phyloP scores from a whole-genome alignment of 2,329 filamentous ascomycete genomes.

The Macroventuria anomochaeta region DNA sequence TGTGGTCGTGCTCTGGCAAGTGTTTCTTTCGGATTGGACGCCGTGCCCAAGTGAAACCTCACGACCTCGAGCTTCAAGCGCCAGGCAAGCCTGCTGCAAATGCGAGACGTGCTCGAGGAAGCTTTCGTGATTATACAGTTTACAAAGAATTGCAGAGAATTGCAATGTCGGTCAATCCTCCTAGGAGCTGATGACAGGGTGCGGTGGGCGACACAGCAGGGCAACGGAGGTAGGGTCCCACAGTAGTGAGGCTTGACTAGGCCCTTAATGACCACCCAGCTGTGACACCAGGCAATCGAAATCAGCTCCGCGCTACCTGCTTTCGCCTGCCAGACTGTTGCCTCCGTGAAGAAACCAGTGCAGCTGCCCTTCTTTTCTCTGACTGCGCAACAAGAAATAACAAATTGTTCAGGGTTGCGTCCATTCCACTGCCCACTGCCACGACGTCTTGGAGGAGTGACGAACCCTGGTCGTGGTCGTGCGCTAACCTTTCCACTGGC shows the following conservation, averaged over 20 bases:
- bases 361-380: not conserved
- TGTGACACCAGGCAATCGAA: slow-evolving; percentile 14
- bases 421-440: slow-evolving; percentile 1
- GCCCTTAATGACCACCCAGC: slow-evolving; percentile 7
- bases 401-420: not conserved
- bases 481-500: slow-evolving; percentile 9
- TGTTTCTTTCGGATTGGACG: slow-evolving; percentile 2
- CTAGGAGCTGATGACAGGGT: slow-evolving; percentile 9
- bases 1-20: slow-evolving; percentile 1
- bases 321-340: slow-evolving; percentile 1
- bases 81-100: slow-evolving; percentile 15
- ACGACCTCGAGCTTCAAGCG: slow-evolving; percentile 13
- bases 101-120: slow-evolving; percentile 19
- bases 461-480: slow-evolving; percentile 7
- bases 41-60: slow-evolving; percentile 16
- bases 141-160: not conserved
- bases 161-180: not conserved
- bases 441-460: not conserved
- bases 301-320: slow-evolving; percentile 5
- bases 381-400: not conserved
- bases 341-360: not conserved
- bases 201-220: no score
- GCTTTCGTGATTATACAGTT: not conserved
- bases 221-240: not conserved
- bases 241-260: slow-evolving; percentile 12